Percentiles rank a stretch among this genome's conserved stretches.
Evolutionary conservation across 129 eudicot genomes (phyloP).

Genomic region (Oenanthe sinensis): DNA sequence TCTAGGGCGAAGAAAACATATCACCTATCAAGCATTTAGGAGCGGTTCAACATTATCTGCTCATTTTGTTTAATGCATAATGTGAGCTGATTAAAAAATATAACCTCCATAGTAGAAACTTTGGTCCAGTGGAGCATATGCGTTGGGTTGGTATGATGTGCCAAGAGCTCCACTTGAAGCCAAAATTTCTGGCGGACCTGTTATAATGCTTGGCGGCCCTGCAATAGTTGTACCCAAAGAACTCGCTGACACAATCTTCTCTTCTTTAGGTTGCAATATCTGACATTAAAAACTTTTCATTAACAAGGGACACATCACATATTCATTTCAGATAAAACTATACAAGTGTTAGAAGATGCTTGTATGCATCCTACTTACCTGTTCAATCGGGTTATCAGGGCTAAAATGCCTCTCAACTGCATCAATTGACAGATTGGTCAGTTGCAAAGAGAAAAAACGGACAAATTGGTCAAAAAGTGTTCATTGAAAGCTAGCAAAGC

Average conservation of each 20-base stretch:
- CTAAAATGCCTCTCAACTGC: slow-evolving; percentile 60
- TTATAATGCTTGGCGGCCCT: slow-evolving; percentile 43
- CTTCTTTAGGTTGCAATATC: slow-evolving; percentile 74
- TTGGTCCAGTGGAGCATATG: slow-evolving; percentile 55
- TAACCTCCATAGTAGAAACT: slow-evolving; percentile 76
- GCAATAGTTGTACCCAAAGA: slow-evolving; percentile 57
- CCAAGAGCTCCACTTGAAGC: slow-evolving; percentile 46
- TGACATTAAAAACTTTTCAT: slow-evolving; percentile 26
- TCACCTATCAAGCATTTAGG: not conserved
- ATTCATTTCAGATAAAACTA: not conserved
- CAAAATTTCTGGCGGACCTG: slow-evolving; percentile 39
- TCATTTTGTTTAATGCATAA: not conserved
- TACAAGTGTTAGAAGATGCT: not conserved
- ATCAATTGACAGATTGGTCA: slow-evolving; percentile 9
- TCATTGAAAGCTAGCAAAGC: not conserved
- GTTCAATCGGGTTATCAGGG: slow-evolving; percentile 45
- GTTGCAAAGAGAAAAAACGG: not conserved
- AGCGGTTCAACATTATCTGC: not conserved
- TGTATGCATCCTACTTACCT: slow-evolving; percentile 29
- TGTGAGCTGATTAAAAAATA: slow-evolving; percentile 5
- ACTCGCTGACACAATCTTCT: slow-evolving; percentile 64
- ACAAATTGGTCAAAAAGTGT: not conserved
- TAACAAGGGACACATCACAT: slow-evolving; percentile 14
- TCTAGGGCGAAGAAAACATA: not conserved
- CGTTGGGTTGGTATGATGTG: slow-evolving; percentile 28